phyloP scores from a whole-genome alignment of 1,139 yeast species.

The Hyphopichia wangnamkhiaoensis region DNA sequence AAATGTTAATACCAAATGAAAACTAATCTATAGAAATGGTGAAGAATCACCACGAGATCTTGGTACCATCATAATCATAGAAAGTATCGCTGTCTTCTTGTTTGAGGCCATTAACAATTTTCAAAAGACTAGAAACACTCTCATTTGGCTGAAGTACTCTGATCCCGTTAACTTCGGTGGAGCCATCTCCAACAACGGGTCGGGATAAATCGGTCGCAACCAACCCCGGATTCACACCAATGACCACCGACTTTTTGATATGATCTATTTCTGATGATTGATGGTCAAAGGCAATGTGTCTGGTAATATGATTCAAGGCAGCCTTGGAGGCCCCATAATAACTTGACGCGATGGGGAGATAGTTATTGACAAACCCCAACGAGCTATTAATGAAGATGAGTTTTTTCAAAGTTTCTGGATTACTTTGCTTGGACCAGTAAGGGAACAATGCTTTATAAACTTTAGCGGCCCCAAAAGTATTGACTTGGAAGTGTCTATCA shows the following conservation, averaged over 20 bases:
- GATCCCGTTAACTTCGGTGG: background rate
- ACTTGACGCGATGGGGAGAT: background rate
- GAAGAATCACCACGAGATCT: slow-evolving; percentile 6
- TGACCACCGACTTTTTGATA: slow-evolving; percentile 19
- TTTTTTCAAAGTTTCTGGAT: slow-evolving; percentile 9
- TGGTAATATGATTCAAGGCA: background rate
- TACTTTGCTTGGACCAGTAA: slow-evolving; percentile 9
- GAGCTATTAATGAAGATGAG: slow-evolving; percentile 7
- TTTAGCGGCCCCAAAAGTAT: slow-evolving; percentile 12
- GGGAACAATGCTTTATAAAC: slow-evolving; percentile 9
- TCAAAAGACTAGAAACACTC: slow-evolving; percentile 6
- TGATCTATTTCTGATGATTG: background rate
- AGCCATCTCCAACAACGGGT: background rate
- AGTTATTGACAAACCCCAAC: slow-evolving; percentile 1
- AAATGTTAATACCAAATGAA: too few species aligned
- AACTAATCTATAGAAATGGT: too few species aligned
- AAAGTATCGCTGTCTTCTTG: slow-evolving; percentile 10
- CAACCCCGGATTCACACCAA: slow-evolving; percentile 30
- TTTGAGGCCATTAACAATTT: slow-evolving; percentile 6
- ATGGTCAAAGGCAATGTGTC: slow-evolving; percentile 1
- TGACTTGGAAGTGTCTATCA: slow-evolving; percentile 6
- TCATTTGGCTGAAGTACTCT: slow-evolving; percentile 14
- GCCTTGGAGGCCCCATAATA: slow-evolving; percentile 1
- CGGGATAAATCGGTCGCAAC: slow-evolving; percentile 23
- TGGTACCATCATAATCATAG: slow-evolving; percentile 10